phyloP scores from a whole-genome alignment of 495 filamentous ascomycete species.

The Aspergillus ostianus region DNA sequence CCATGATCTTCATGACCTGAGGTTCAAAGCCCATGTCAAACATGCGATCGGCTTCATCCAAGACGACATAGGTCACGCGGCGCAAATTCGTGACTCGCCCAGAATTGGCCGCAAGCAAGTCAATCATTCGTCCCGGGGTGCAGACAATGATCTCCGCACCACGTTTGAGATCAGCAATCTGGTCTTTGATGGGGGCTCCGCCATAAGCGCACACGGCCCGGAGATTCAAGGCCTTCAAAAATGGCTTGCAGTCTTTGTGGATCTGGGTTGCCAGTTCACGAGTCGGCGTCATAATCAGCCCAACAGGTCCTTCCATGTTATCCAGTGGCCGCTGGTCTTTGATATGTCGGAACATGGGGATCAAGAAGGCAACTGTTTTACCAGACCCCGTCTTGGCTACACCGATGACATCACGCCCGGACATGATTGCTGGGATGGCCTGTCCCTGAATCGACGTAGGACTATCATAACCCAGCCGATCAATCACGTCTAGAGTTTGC shows the following conservation, averaged over 20 bases:
- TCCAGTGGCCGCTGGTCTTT: conserved; percentile 87
- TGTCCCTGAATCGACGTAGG: conserved; percentile 95
- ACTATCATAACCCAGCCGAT: conserved; percentile 77
- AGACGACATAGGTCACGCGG: conserved; percentile 85
- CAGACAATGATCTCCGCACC: conserved; percentile 94
- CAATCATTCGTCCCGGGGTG: conserved; percentile 96
- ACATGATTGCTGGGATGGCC: conserved; percentile 93
- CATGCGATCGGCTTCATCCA: conserved; percentile 99
- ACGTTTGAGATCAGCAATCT: conserved; percentile 93
- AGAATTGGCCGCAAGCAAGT: conserved; percentile 87
- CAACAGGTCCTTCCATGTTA: conserved; percentile 81
- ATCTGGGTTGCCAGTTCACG: conserved; percentile 95
- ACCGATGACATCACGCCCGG: conserved; percentile 92
- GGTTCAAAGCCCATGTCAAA: conserved; percentile 99
- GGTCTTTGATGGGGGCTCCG: conserved; percentile 93
- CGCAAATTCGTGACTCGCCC: conserved; percentile 89
- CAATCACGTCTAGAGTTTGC: conserved; percentile 85
- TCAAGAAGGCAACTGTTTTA: conserved; percentile 91
- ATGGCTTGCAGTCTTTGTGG: conserved; percentile 89
- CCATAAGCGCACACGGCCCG: conserved; percentile 94
- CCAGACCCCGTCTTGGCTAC: conserved; percentile 99
- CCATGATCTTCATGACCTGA: conserved; percentile 94
- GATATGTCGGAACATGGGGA: conserved; percentile 98
- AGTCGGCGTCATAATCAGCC: conserved; percentile 89
- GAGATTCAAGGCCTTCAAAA: conserved; percentile 85